Base-by-base conservation (phyloP, 2,329 filamentous ascomycete genomes). In the Xylariaceae sp. region DNA sequence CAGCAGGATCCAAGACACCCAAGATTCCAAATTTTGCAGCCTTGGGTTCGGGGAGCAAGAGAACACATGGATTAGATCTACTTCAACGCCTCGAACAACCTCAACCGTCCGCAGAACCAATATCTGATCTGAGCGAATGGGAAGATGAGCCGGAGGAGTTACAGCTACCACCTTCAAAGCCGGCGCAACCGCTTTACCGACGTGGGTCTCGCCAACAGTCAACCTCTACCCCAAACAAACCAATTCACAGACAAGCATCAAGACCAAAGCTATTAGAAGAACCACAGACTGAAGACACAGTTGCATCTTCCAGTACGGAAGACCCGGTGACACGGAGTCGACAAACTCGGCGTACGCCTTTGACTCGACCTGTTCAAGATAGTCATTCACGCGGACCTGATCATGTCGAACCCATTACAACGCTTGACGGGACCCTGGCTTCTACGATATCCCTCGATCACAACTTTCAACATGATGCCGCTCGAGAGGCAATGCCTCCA, bases 71-170 rank as follows among this genome's bases (percentile, higher is more conserved):
- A 29, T 42, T 41, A 39, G 16, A 41, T 16, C 19, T 40, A 19
- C 41, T 40, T 31, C 26, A 47, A 13, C 28, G 40, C 19, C 16
- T 37, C 16, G 26, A 28, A 3, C 28, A 37, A n/a, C 18, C 17
- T 4, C 11, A 22, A n/a, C 19, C 35, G 35, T 9, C 24, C 9
- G 22, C 35, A 3, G 69, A 69, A 9, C 54, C 57, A 0, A 41
- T 48, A 4, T 76, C 74, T 0, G 74, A 77, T 29, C 62, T 77
- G 15, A 76, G 73, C 39, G 73, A 78, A 32, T 56, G 74, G n/a
- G 75, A 78, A 34, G 71, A 78, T 1, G 69, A 74, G 26, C 41
- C 44, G 16, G 58, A 58, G 16, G 52, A 56, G 34, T 22, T 42
- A 13, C 42, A 22, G 19, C 51, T 36, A 40, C 42, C 29, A 9